Evolutionary conservation across 2,329 filamentous ascomycete species (phyloP), one percentile per base, ranked within the genome.

Genomic region (Fusarium pseudocircinatum): DNA sequence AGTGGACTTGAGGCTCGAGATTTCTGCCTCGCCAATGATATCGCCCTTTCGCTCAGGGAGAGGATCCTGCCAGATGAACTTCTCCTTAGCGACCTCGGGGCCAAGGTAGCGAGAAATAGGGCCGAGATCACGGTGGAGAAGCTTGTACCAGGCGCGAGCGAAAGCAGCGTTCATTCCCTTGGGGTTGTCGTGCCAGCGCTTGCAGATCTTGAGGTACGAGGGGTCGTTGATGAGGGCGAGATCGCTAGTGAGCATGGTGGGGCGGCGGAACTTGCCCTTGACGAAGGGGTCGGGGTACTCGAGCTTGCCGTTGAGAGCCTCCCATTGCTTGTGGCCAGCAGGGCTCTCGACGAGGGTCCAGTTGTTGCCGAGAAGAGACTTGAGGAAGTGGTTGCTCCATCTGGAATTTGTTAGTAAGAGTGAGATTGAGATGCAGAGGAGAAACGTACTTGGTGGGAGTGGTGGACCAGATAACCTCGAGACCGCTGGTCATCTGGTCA

Each of bases 391-490:
- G 84, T 92, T 92, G 86, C 88, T 93, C 92, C 92, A 95, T 40
- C 75, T 77, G 6, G 0, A 2, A 36, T n/a, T 8, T 10, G 60
- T 77, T 53, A 77, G 65, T 40, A 39, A 34, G 3, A 6, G 7
- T 40, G n/a, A 50, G 2, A 11, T 5, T 9, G 9, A 12, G 11
- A 7, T 15, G 1, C 1, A 7, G 6, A 12, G 2, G 10, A 2
- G 6, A 18, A 1, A 47, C 75, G 46, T 44, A 78, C 85, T 93
- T 90, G 74, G 88, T 91, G 4, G 93, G 93, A 26, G 91, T 93
- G 81, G 87, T 90, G 77, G 92, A 94, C 93, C 93, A 95, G 80
- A 87, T 93, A 50, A 95, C 93, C 83, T 95, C 93, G 6, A 95
- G 86, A 58, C 93, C 93, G 75, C 88, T 91, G 73, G 93, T 95